Percentiles rank a stretch among this genome's conserved stretches.
Conservation (phyloP, 2,329 filamentous ascomycete species). For the Aspergillus sp. region DNA sequence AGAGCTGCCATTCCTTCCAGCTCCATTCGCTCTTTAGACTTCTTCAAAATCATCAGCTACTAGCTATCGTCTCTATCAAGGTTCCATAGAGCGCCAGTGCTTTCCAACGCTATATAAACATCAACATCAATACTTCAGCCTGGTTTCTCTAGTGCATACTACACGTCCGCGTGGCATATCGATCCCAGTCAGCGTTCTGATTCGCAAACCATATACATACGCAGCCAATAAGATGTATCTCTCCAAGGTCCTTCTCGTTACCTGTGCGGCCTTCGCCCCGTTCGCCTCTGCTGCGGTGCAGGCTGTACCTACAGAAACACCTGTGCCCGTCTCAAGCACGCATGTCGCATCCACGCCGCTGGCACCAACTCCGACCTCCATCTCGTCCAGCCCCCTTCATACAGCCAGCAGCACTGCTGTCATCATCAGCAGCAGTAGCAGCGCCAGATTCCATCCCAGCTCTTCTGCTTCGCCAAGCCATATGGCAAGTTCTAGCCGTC, state of each 20-base stretch:
- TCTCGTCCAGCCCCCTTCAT: slow-evolving; percentile 17
- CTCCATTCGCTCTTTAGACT: slow-evolving; percentile 32
- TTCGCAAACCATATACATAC: not conserved
- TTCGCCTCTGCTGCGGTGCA: slow-evolving; percentile 31
- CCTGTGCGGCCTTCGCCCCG: slow-evolving; percentile 30
- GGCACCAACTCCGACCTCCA: slow-evolving; percentile 14
- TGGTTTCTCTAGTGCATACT: not conserved
- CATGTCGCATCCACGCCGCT: slow-evolving; percentile 13
- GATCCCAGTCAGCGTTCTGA: not conserved
- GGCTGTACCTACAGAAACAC: slow-evolving; percentile 17
- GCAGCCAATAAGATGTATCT: slow-evolving; percentile 33
- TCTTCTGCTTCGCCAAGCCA: slow-evolving; percentile 2
- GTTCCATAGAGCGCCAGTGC: not conserved
- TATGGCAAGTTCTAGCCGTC: slow-evolving; percentile 11
- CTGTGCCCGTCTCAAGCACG: slow-evolving; percentile 24
- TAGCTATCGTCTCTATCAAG: not conserved
- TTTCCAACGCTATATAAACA: not conserved
- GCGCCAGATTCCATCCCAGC: slow-evolving; percentile 16
- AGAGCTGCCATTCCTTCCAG: slow-evolving; percentile 39
- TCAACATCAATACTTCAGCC: not conserved
- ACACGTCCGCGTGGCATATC: not conserved
- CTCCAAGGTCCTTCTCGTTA: slow-evolving; percentile 35
- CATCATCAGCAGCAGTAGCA: slow-evolving; percentile 9
- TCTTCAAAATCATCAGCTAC: not conserved
- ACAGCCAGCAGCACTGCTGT: slow-evolving; percentile 9